Evolutionary conservation across 139 green algal genomes (phyloP).

Genomic region (Closterium sp.): DNA sequence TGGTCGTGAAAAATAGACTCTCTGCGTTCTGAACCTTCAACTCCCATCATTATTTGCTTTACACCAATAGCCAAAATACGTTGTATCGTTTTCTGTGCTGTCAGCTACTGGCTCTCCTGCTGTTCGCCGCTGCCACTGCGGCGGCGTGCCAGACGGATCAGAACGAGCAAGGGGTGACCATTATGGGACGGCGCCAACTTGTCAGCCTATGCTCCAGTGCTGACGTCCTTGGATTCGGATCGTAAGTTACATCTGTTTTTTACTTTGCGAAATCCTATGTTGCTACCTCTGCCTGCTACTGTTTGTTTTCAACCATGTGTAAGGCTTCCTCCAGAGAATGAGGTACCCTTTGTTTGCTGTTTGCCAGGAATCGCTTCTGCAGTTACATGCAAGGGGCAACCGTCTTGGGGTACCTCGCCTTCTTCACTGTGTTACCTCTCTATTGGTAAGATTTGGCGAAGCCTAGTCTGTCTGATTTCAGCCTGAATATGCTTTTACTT

Average conservation of each 20-base stretch:
- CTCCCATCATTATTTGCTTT: no score
- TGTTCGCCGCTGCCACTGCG: neutral
- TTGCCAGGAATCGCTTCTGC: neutral
- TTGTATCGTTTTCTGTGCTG: no score
- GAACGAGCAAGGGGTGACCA: neutral
- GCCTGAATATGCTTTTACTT: no score
- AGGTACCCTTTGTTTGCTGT: neutral
- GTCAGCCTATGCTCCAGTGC: neutral
- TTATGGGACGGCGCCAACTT: neutral
- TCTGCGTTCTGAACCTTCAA: no score
- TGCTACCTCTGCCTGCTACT: neutral
- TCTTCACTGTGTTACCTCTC: neutral
- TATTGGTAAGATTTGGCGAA: neutral
- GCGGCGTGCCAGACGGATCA: neutral
- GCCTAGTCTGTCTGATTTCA: no score
- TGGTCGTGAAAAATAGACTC: no score
- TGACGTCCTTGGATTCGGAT: neutral
- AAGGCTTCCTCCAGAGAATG: neutral
- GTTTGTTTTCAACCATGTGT: neutral
- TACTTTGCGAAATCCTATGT: neutral
- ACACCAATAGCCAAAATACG: no score
- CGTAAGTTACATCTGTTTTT: neutral
- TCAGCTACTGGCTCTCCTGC: neutral
- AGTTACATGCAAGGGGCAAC: neutral
- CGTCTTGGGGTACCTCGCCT: neutral